phyloP scores from a whole-genome alignment of 2,329 filamentous ascomycete species.

The Macroventuria anomochaeta region DNA sequence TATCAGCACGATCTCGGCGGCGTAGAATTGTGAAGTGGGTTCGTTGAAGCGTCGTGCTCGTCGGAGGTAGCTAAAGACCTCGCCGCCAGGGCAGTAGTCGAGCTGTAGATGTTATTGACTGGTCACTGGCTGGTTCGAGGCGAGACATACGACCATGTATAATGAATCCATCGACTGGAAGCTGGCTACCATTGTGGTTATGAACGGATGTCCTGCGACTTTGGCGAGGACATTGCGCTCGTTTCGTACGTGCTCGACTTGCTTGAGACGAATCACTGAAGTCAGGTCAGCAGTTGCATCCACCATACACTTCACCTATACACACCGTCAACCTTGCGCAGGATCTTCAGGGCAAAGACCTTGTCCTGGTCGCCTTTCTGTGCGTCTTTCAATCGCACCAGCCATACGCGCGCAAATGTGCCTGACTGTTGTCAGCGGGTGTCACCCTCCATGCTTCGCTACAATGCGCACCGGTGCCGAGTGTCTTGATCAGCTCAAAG shows the following conservation, averaged over 20 bases:
- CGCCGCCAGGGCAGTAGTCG: constrained; percentile 82
- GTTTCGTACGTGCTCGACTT: constrained; percentile 85
- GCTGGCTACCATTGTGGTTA: constrained; percentile 77
- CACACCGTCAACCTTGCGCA: constrained; percentile 65
- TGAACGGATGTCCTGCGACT: constrained; percentile 82
- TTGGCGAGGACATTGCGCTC: constrained; percentile 79
- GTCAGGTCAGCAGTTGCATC: not conserved
- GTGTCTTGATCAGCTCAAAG: constrained; percentile 75
- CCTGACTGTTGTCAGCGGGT: constrained; percentile 55
- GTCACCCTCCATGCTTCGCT: no score
- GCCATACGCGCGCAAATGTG: constrained; percentile 82
- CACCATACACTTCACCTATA: not conserved
- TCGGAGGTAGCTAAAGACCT: constrained; percentile 83
- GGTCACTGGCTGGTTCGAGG: not conserved
- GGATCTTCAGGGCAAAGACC: constrained; percentile 82
- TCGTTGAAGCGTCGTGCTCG: constrained; percentile 81
- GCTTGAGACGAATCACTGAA: constrained; percentile 80
- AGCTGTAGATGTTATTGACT: constrained; percentile 55
- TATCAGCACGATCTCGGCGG: constrained; percentile 82
- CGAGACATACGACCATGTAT: constrained; percentile 70
- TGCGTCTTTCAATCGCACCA: constrained; percentile 68
- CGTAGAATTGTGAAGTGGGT: constrained; percentile 78
- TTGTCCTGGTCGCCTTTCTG: constrained; percentile 62
- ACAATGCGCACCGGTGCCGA: constrained; percentile 70
- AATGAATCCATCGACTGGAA: constrained; percentile 81